Evolutionary conservation across 2,329 filamentous ascomycete genomes (phyloP), one percentile per base, ranked within the genome.

Genomic region (Penicillium brasilianum): DNA sequence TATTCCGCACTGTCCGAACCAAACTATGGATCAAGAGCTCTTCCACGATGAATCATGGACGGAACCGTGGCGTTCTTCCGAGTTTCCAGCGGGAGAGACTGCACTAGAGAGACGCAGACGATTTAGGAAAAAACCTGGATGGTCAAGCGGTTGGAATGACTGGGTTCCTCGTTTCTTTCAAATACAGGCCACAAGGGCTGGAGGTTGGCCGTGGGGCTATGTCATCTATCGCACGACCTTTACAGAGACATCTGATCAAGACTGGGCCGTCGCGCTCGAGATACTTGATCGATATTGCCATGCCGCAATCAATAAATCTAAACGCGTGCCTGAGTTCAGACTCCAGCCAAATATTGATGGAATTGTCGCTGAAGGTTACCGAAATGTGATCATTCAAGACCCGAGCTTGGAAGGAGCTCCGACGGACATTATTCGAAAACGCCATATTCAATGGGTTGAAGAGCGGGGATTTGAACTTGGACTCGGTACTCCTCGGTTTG

Each of bases 321-420:
- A 34, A 39, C 16, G 16, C 39, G 13, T n/a, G 36, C 50, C 18
- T 16, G 22, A 44, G 14, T 30, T 28, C 44, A 28, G 25, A 44
- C 32, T 22, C 32, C 37, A 54, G 10, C 13, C 30, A 7, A 46
- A 44, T 22, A 16, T 50, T 32, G 4, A 1, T 28, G 48, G 52
- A 16, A 34, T 50, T 51, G 18, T 57, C 30, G 41, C 56, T 9
- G 56, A 62, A 16, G 60, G 60, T 3, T 59, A 59, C 36, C 56
- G 60, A 56, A 62, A 62, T 62, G 41, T 62, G 10, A 53, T 59
- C 25, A 37, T 59, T 43, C 46, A 62, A 54, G 56, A 62, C n/a
- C 41, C 56, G 3, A 22, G 20, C 18, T 28, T 62, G n/a, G 56
- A 62, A 30, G 51, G 52, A 5, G 52, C 52, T 22, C 54, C 60